A percentile compares a stretch with the other conserved stretches of the same genome.
Evolutionary conservation across 768 basidiomycete genomes (phyloP).

Genomic region (Pisolithus albus): DNA sequence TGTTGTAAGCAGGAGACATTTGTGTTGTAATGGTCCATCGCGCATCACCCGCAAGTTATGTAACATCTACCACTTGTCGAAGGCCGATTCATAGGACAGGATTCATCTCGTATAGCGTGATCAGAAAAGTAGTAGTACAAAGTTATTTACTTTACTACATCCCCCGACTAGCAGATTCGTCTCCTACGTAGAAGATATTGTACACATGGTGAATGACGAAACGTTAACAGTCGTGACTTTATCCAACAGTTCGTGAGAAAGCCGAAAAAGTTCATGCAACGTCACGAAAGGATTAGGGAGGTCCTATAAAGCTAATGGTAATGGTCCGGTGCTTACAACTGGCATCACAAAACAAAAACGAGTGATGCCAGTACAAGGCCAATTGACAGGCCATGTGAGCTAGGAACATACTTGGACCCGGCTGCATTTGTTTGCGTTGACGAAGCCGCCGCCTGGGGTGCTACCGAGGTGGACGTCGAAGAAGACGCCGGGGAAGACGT

Average conservation of each 20-base stretch:
- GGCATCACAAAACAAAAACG: conserved; percentile 1
- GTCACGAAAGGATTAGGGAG: background rate
- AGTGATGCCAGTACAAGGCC: conserved; percentile 13
- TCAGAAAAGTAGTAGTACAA: background rate
- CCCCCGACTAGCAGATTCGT: background rate
- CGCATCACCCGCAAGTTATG: too few relatives aligned
- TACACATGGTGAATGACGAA: conserved; percentile 2
- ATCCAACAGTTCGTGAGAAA: conserved; percentile 1
- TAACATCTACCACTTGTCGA: background rate
- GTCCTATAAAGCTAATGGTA: background rate
- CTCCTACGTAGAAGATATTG: conserved; percentile 6
- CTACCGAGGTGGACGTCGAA: background rate
- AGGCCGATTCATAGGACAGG: background rate
- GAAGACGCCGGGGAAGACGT: too few relatives aligned
- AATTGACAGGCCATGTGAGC: conserved; percentile 9
- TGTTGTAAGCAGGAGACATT: too few relatives aligned
- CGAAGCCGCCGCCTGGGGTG: background rate
- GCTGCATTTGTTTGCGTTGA: conserved; percentile 19
- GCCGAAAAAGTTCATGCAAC: background rate
- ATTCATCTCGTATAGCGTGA: background rate
- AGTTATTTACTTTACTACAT: background rate
- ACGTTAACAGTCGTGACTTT: background rate
- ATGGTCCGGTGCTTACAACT: background rate
- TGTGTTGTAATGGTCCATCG: too few relatives aligned
- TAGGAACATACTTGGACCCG: conserved; percentile 17